Evolutionary conservation across 202 grass and related monocot genomes (phyloP).

Genomic region (Zizania palustris): DNA sequence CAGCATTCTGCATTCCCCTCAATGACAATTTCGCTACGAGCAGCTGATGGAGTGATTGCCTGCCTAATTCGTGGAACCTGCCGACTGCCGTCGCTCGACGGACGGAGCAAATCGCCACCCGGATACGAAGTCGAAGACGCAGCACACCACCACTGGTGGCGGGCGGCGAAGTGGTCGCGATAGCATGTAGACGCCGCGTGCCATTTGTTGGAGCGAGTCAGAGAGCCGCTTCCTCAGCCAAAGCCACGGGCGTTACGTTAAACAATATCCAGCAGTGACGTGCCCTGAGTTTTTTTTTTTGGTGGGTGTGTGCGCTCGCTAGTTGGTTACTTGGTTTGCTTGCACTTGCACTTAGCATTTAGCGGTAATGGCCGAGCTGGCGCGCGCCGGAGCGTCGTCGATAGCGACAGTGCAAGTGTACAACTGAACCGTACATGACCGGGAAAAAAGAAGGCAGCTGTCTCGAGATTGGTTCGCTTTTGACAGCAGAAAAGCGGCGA

Average conservation of each 20-base stretch:
- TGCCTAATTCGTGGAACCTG: constrained; percentile 34
- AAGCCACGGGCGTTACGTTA: background rate
- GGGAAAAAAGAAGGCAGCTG: background rate
- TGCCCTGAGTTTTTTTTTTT: background rate
- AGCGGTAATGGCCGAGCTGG: background rate
- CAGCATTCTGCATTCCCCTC: no score
- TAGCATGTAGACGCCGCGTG: constrained; percentile 3
- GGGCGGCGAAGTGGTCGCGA: constrained; percentile 1
- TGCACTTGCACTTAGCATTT: fast-evolving
- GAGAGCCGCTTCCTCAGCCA: background rate
- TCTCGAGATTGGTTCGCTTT: background rate
- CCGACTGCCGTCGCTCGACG: constrained; percentile 12
- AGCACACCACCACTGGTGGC: background rate
- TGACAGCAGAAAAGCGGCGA: background rate
- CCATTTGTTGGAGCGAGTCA: constrained; percentile 5
- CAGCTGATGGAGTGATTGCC: constrained; percentile 29
- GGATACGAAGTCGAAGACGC: background rate
- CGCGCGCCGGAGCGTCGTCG: background rate
- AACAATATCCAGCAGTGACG: constrained; percentile 4
- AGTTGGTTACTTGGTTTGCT: no score
- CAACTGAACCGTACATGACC: background rate
- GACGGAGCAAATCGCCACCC: background rate
- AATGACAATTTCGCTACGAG: no score
- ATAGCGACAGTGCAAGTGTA: background rate
- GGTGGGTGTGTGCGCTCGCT: no score